Percentiles rank a stretch among this genome's conserved stretches.
Conservation (phyloP, 164 flowering plant genomes). For the Aristolochia californica region DNA sequence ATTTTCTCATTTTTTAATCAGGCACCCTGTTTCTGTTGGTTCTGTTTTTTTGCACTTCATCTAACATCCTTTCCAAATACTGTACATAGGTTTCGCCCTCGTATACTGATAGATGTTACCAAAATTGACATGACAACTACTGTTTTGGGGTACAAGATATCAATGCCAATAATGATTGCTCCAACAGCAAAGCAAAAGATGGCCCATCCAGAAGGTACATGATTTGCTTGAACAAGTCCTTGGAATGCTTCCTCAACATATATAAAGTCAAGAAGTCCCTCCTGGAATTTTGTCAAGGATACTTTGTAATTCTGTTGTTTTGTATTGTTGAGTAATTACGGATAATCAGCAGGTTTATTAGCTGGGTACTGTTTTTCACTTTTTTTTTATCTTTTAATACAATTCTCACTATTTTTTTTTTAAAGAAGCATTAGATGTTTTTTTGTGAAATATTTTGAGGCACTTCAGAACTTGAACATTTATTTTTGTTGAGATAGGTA, state of each 20-base stretch:
- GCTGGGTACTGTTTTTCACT: background rate
- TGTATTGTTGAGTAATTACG: background rate
- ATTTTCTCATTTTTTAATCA: too few species aligned
- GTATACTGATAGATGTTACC: conserved; percentile 80
- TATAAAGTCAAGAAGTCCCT: too few species aligned
- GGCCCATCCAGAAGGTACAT: conserved; percentile 87
- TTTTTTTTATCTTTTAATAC: background rate
- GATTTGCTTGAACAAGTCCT: conserved; percentile 2
- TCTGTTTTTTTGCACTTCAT: too few species aligned
- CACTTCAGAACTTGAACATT: too few species aligned
- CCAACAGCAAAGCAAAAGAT: conserved; percentile 88
- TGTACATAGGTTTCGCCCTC: conserved; percentile 61
- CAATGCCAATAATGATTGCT: conserved; percentile 96
- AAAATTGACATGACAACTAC: conserved; percentile 64
- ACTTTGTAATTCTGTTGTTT: background rate
- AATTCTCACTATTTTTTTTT: background rate
- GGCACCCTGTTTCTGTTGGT: too few species aligned
- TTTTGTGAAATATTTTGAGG: background rate
- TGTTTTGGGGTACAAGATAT: conserved; percentile 69
- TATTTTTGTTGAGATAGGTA: too few species aligned
- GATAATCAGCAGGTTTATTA: background rate
- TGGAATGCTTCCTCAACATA: background rate
- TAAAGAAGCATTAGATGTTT: background rate
- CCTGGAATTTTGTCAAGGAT: too few species aligned
- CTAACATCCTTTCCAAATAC: too few species aligned